phyloP scores from a whole-genome alignment of 345 rosid species.

The Arabidopsis arenosa region DNA sequence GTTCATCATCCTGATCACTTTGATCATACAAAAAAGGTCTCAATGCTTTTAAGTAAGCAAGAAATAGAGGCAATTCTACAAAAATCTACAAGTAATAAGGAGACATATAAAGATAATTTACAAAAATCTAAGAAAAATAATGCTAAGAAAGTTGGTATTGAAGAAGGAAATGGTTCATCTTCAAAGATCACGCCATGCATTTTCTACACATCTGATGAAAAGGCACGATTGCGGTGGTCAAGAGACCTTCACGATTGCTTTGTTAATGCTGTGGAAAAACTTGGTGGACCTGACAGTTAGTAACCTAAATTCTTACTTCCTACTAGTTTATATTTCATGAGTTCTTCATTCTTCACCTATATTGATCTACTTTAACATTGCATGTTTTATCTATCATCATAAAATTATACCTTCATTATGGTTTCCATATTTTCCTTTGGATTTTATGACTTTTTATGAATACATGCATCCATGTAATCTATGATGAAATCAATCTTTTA shows the following conservation, averaged over 20 bases:
- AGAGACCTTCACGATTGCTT: conserved; percentile 42
- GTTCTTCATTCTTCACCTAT: not conserved
- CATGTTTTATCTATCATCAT: not conserved
- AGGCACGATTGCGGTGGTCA: conserved; percentile 42
- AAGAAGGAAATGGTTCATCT: conserved; percentile 29
- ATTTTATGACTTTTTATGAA: not conserved
- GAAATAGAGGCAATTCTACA: not conserved
- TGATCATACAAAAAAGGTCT: conserved; percentile 4
- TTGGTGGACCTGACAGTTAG: conserved; percentile 43
- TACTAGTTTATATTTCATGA: not conserved
- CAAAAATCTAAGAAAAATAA: not conserved
- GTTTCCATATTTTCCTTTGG: not conserved
- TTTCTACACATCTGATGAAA: conserved; percentile 38
- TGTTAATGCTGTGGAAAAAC: conserved; percentile 33
- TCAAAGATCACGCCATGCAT: conserved; percentile 37
- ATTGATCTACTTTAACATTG: conserved; percentile 6
- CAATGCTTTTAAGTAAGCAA: conserved; percentile 25
- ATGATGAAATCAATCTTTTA: not conserved
- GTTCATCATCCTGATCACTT: not conserved
- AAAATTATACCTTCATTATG: not conserved
- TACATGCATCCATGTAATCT: conserved; percentile 27
- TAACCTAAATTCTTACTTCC: conserved; percentile 5
- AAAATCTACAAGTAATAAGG: not conserved
- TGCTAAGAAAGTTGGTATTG: not conserved
- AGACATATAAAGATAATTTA: not conserved